Evolutionary conservation across 2,329 filamentous ascomycete genomes (phyloP).

Genomic region (Arthrobotrys entomopaga): DNA sequence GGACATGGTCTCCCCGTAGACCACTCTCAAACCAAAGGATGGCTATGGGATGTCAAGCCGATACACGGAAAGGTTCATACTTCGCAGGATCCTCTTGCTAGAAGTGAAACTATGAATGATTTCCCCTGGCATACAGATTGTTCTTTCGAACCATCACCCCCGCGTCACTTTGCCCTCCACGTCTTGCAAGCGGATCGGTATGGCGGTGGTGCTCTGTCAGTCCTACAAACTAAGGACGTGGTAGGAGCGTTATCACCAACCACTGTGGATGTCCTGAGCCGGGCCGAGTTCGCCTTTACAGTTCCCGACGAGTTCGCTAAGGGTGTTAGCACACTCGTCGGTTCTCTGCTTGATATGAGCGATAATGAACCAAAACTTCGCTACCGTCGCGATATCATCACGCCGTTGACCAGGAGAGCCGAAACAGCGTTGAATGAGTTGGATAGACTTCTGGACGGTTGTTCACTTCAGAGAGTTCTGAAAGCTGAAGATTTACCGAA

Average conservation of each 20-base stretch:
- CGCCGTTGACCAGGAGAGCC: slow-evolving; percentile 58
- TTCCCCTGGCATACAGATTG: slow-evolving; percentile 61
- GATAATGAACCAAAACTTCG: slow-evolving; percentile 56
- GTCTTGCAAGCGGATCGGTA: slow-evolving; percentile 58
- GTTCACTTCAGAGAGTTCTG: slow-evolving; percentile 57
- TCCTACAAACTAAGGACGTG: slow-evolving; percentile 56
- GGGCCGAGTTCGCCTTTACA: slow-evolving; percentile 56
- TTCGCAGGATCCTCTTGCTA: neutral
- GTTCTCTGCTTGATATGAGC: slow-evolving; percentile 56
- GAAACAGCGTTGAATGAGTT: slow-evolving; percentile 59
- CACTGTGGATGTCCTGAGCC: slow-evolving; percentile 48
- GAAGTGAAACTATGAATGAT: slow-evolving; percentile 58
- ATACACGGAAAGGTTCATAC: slow-evolving; percentile 16
- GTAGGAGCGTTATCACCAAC: slow-evolving; percentile 51
- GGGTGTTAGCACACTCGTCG: slow-evolving; percentile 54
- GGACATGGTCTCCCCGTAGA: slow-evolving; percentile 57
- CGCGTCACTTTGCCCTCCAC: slow-evolving; percentile 59
- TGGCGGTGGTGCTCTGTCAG: slow-evolving; percentile 57
- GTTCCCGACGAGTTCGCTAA: slow-evolving; percentile 61
- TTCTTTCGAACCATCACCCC: slow-evolving; percentile 58
- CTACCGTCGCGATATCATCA: slow-evolving; percentile 60
- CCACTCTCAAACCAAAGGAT: slow-evolving; percentile 58
- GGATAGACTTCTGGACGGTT: slow-evolving; percentile 57
- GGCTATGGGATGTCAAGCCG: slow-evolving; percentile 57
- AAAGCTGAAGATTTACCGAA: slow-evolving; percentile 58